Conservation (phyloP, 495 filamentous ascomycete genomes). For the Aspergillus sclerotioniger region DNA sequence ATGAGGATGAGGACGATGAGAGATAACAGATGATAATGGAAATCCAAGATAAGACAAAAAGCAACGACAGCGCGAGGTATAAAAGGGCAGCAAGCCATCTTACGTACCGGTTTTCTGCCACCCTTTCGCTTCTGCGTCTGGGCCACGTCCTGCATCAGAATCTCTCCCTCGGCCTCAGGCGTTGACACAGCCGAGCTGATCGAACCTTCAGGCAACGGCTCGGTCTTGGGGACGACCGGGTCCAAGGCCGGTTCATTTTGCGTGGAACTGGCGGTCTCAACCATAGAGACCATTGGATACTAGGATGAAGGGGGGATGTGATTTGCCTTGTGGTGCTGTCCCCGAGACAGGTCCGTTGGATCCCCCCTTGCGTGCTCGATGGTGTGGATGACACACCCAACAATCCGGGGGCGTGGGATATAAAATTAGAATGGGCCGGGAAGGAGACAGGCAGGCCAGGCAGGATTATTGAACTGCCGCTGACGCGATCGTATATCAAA, state of each 20-base stretch:
- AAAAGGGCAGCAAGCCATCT: constrained; percentile 15
- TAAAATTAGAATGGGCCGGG: neutral
- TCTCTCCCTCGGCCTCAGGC: constrained; percentile 58
- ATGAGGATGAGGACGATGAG: constrained; percentile 8
- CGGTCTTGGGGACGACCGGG: constrained; percentile 45
- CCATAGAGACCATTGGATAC: constrained; percentile 48
- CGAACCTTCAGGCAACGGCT: constrained; percentile 46
- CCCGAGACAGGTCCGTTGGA: neutral
- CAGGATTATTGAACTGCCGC: too few species aligned
- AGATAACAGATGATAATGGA: constrained; percentile 17
- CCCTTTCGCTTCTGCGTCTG: constrained; percentile 89
- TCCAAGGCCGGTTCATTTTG: constrained; percentile 46
- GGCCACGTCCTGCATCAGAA: constrained; percentile 54
- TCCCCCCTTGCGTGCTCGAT: neutral
- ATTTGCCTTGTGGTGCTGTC: constrained; percentile 13
- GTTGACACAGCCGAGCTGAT: constrained; percentile 50
- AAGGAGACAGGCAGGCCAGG: neutral
- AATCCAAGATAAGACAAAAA: constrained; percentile 22
- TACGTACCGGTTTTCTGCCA: constrained; percentile 90
- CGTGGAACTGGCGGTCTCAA: constrained; percentile 39
- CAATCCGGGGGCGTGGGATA: neutral
- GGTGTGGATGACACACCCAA: neutral
- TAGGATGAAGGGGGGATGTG: constrained; percentile 12
- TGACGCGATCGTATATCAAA: neutral
- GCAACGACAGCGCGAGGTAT: constrained; percentile 14